Conservation (phyloP, 2,329 filamentous ascomycete species). For the Alternaria infectoria region DNA sequence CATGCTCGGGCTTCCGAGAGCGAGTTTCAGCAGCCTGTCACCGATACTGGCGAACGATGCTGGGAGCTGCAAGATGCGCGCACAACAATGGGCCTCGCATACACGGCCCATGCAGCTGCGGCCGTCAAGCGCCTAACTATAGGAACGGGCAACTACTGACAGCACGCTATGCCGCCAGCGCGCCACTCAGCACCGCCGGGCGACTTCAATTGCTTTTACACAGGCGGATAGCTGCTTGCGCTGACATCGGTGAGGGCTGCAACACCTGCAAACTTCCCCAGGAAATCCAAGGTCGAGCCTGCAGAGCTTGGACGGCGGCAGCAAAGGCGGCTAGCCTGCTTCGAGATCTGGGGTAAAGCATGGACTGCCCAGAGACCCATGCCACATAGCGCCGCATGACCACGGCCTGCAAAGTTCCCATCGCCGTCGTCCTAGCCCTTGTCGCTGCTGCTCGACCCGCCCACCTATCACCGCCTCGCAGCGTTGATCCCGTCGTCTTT, state of each 20-base stretch:
- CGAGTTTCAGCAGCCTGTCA: constrained; percentile 31
- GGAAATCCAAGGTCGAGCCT: constrained; percentile 13
- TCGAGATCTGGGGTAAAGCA: constrained; percentile 20
- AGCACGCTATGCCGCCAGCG: constrained; percentile 22
- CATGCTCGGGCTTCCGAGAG: constrained; percentile 26
- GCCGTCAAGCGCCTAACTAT: constrained; percentile 31
- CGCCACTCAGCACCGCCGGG: neutral
- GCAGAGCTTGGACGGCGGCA: constrained; percentile 16
- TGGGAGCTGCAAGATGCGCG: constrained; percentile 26
- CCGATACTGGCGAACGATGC: constrained; percentile 21
- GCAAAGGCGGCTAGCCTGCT: constrained; percentile 17
- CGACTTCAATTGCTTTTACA: neutral
- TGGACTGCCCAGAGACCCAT: constrained; percentile 15
- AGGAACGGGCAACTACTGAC: constrained; percentile 25
- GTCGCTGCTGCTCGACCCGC: constrained; percentile 10
- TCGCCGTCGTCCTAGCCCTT: constrained; percentile 14
- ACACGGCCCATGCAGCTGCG: constrained; percentile 21
- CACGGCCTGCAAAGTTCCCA: constrained; percentile 10
- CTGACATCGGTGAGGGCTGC: constrained; percentile 9
- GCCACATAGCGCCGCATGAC: constrained; percentile 19
- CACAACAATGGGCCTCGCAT: constrained; percentile 27
- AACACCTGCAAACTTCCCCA: constrained; percentile 11
- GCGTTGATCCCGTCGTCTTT: neutral
- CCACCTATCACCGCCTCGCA: constrained; percentile 6
- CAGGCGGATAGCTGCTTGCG: neutral